Conservation (phyloP, 176 grass and related monocot genomes). For the Raddia distichophylla region DNA sequence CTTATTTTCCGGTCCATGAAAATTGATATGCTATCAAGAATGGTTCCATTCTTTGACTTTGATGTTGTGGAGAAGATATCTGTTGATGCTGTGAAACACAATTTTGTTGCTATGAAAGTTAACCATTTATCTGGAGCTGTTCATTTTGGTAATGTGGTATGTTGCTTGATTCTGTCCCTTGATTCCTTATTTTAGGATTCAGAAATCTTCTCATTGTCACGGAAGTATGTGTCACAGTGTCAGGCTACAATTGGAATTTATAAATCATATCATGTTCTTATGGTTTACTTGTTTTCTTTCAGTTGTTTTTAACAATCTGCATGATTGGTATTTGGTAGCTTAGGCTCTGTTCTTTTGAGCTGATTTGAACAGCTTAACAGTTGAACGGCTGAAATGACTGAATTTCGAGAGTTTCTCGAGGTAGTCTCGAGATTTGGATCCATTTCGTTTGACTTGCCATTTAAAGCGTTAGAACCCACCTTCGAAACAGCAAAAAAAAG, state of each 20-base stretch:
- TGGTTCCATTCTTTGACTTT: slow-evolving; percentile 96
- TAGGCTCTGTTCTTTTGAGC: too few relatives aligned
- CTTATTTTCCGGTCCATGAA: slow-evolving; percentile 87
- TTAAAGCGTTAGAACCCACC: too few relatives aligned
- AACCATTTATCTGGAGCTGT: slow-evolving; percentile 86
- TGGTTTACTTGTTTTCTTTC: neutral
- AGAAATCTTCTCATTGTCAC: neutral
- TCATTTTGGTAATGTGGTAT: slow-evolving; percentile 93
- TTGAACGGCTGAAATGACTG: too few relatives aligned
- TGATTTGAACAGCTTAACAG: too few relatives aligned
- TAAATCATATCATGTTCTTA: neutral
- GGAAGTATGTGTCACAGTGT: too few relatives aligned
- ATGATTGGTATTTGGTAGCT: too few relatives aligned
- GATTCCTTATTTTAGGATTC: neutral
- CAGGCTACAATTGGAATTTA: too few relatives aligned
- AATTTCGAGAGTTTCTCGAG: too few relatives aligned
- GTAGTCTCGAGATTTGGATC: too few relatives aligned
- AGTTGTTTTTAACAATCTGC: neutral
- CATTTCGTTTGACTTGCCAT: too few relatives aligned
- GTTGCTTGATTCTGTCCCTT: slow-evolving; percentile 4
- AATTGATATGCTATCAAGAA: slow-evolving; percentile 85
- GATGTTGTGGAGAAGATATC: slow-evolving; percentile 80
- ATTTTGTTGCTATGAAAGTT: slow-evolving; percentile 94
- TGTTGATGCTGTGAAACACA: slow-evolving; percentile 92
- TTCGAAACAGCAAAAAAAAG: too few relatives aligned